These are phyloP conservation scores for Athelia psychrophila DNA, from an alignment of 1,284 basidiomycete genomes.

Conservation along the genomic window DNA sequence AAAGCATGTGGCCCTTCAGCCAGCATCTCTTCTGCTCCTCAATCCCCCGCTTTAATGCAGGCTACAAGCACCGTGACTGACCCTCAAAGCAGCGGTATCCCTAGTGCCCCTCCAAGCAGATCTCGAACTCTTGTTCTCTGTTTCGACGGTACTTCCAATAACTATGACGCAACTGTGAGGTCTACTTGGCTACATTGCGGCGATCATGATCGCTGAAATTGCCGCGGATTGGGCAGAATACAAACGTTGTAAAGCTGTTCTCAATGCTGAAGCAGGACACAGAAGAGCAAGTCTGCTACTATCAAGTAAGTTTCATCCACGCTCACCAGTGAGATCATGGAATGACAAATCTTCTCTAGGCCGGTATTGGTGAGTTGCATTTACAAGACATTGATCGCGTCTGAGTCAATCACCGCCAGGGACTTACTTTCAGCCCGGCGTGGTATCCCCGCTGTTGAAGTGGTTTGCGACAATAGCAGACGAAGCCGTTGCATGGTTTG, in stretches of 20 bases:
- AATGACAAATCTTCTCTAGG: neutral
- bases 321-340: neutral
- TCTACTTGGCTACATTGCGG: neutral
- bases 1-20: too few relatives aligned
- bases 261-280: constrained; percentile 57
- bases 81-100: too few relatives aligned
- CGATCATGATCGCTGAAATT: too few relatives aligned
- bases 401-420: too few relatives aligned
- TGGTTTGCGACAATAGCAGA: constrained; percentile 53
- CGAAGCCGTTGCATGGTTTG: constrained; percentile 58
- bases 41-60: too few relatives aligned
- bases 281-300: constrained; percentile 61
- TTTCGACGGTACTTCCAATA: constrained; percentile 59
- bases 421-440: constrained; percentile 56
- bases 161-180: constrained; percentile 41
- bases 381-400: neutral
- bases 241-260: constrained; percentile 71
- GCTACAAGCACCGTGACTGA: too few relatives aligned
- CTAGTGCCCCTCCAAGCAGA: too few relatives aligned
- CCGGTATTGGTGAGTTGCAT: neutral
- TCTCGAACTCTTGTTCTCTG: constrained; percentile 52
- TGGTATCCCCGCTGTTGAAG: constrained; percentile 46
- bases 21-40: too few relatives aligned
- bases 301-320: constrained; percentile 44
- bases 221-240: too few relatives aligned